phyloP scores from a whole-genome alignment of 2,329 filamentous ascomycete species.

The Hymenoscyphus fraxineus region DNA sequence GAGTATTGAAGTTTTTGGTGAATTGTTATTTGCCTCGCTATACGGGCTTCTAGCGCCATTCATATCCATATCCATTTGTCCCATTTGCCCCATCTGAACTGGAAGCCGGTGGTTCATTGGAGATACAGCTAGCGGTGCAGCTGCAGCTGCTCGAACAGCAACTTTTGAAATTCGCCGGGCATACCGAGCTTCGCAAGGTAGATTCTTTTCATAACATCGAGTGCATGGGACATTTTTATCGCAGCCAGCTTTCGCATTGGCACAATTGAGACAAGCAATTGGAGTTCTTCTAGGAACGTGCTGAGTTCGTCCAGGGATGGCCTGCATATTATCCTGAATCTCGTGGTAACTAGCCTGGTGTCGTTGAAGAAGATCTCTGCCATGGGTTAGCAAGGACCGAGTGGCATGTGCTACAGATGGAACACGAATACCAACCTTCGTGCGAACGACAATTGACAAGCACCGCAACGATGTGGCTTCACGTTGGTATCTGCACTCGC shows the following conservation, averaged over 20 bases:
- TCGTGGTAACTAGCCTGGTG: constrained; percentile 52
- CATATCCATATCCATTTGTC: constrained; percentile 7
- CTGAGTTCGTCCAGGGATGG: constrained; percentile 42
- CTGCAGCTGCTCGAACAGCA: constrained; percentile 9
- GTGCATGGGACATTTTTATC: constrained; percentile 48
- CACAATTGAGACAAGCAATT: constrained; percentile 49
- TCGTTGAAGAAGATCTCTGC: constrained; percentile 47
- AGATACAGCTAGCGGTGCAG: background rate
- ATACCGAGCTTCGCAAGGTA: constrained; percentile 47
- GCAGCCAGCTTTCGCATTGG: constrained; percentile 49
- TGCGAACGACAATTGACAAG: constrained; percentile 48
- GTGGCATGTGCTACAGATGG: background rate
- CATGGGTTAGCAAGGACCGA: constrained; percentile 16
- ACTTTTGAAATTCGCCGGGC: constrained; percentile 49
- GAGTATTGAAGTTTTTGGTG: background rate
- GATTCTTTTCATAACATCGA: constrained; percentile 46
- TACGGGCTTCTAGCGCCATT: constrained; percentile 5
- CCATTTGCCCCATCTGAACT: constrained; percentile 3
- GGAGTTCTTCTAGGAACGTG: constrained; percentile 41
- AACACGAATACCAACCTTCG: constrained; percentile 39
- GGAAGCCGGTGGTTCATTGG: constrained; percentile 7
- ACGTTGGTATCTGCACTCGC: constrained; percentile 48
- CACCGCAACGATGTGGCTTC: constrained; percentile 48
- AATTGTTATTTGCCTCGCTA: background rate
- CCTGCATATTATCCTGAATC: constrained; percentile 44